These are phyloP conservation scores for Hypoxylon sp. DNA, from an alignment of 2,329 filamentous ascomycete genomes.

Conservation along the genomic window DNA sequence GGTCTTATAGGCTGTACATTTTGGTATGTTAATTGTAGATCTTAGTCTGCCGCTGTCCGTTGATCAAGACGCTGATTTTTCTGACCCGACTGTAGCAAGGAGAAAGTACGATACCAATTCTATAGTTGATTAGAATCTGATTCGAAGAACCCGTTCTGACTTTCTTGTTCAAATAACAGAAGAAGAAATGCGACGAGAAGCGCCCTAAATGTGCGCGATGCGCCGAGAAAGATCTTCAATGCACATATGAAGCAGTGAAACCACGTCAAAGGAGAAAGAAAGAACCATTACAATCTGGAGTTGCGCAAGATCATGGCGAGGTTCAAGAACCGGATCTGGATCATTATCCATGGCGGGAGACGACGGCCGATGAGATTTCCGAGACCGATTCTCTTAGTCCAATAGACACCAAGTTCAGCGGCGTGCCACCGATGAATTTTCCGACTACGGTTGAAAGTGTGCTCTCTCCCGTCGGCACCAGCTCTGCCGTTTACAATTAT, in stretches of 20 bases:
- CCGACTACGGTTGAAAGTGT: conserved; percentile 42
- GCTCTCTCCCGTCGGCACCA: conserved; percentile 52
- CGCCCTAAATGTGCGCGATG: conserved; percentile 68
- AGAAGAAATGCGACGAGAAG: conserved; percentile 71
- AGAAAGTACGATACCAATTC: conserved; percentile 63
- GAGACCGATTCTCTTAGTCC: conserved; percentile 47
- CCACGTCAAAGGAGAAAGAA: conserved; percentile 60
- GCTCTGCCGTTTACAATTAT: conserved; percentile 55
- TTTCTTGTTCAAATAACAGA: conserved; percentile 56
- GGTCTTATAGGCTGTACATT: conserved; percentile 63
- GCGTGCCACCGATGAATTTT: conserved; percentile 41
- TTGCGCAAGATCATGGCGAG: conserved; percentile 32
- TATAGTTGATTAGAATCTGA: conserved; percentile 8
- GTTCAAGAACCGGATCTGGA: conserved; percentile 36
- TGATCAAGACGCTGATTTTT: conserved; percentile 35
- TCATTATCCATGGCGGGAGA: conserved; percentile 46
- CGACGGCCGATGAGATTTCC: conserved; percentile 37
- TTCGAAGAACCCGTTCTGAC: conserved; percentile 33
- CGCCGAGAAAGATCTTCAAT: conserved; percentile 64
- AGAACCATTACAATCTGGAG: conserved; percentile 50
- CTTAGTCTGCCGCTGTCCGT: conserved; percentile 6
- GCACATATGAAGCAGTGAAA: conserved; percentile 65
- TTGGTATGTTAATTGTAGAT: conserved; percentile 61
- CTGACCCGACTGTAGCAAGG: conserved; percentile 60
- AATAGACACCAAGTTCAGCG: conserved; percentile 40